Base-by-base conservation (phyloP, 2,329 filamentous ascomycete species). In the Talaromyces sp. region DNA sequence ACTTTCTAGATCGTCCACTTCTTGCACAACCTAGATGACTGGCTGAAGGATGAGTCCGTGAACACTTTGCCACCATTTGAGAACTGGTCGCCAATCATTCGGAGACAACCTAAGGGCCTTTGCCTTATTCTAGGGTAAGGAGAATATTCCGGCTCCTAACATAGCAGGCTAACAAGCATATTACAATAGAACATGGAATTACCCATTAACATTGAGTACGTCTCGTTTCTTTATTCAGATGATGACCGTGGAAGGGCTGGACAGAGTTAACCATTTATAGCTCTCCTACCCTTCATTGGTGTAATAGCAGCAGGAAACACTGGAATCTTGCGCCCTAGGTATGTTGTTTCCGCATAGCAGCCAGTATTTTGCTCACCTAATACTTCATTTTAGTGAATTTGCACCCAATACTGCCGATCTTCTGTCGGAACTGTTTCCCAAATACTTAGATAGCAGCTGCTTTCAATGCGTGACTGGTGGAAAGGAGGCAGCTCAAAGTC, bases 271-370 rank as follows among this genome's bases (percentile, higher is more conserved):
- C 28, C 14, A 56, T 9, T 12, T 36, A 55, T 23, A 60, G 58
- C 51, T 7, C 58, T 60, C 34, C 52, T 60, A 3, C 58, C 58
- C 1, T 60, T 60, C 28, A 47, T 34, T 12, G 58, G 58, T 28
- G 36, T 60, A 14, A 60, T 60, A 47, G 58, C 58, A 7, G 51
- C 58, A 3, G 58, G 58, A 9, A 60, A 60, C 27, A 56, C 58
- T n/a, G 58, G 58, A 18, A 56, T 60, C 4, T 33, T 60, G 30
- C 58, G 58, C 47, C 58, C 58, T 6, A 60, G 58, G 58, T 60
- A 55, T 55, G 44, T 27, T 47, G 9, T 27, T 47, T 9, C 10
- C 7, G 7, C 44, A 10, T 27, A 27, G 18, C 6, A 23, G 44
- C 5, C 7, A 47, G 6, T 1, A 10, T 8, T 47, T 47, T 18